Evolutionary conservation across 306 rosid species (phyloP).

Genomic region (Prosopis cineraria): DNA sequence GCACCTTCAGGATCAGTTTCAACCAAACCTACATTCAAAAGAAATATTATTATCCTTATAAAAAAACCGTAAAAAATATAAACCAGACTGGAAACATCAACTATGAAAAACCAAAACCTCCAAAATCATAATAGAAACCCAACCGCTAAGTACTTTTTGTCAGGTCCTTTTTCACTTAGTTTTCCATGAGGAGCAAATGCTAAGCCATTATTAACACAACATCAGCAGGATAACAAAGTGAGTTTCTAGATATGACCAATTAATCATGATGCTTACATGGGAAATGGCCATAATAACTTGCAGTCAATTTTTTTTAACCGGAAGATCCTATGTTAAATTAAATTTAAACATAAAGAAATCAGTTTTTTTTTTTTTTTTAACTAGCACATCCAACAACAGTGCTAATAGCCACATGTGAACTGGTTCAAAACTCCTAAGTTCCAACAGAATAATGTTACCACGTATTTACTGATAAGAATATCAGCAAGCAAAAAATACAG

Average conservation of each 20-base stretch:
- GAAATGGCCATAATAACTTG: conserved; percentile 6
- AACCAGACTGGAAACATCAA: conserved; percentile 21
- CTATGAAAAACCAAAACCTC: background rate
- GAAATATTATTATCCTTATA: background rate
- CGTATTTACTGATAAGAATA: background rate
- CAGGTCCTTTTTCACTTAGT: background rate
- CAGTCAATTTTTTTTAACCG: background rate
- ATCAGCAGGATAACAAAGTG: background rate
- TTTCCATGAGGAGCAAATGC: conserved; percentile 10
- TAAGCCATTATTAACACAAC: conserved; percentile 16
- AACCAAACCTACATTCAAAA: conserved; percentile 66
- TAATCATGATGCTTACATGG: conserved; percentile 20
- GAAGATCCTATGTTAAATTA: conserved; percentile 13
- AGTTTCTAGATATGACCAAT: background rate
- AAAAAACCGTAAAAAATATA: conserved; percentile 12
- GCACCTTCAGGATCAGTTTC: conserved; percentile 95
- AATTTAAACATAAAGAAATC: conserved; percentile 13
- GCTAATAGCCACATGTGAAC: background rate
- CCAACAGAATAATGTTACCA: background rate
- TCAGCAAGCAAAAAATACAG: background rate
- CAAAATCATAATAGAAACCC: background rate
- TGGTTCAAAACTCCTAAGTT: background rate
- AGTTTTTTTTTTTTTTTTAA: background rate
- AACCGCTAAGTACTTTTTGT: background rate
- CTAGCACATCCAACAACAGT: background rate